phyloP scores from a whole-genome alignment of 495 filamentous ascomycete species.

The Cetradonia linearis region DNA sequence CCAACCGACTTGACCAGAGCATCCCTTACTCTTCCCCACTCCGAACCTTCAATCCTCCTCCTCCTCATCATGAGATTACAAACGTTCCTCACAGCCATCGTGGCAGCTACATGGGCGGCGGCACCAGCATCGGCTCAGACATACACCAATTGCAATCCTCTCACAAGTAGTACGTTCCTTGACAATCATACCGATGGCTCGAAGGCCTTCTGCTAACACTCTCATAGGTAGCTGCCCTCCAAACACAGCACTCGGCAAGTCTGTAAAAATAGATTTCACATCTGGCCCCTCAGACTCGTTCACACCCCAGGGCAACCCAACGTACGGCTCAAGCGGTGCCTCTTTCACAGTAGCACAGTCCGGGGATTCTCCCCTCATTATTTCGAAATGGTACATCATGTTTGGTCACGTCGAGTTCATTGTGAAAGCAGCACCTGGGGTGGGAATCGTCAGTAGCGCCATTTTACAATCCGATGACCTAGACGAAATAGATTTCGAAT shows the following conservation, averaged over 20 bases:
- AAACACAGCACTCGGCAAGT: slow-evolving; percentile 71
- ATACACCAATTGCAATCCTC: slow-evolving; percentile 64
- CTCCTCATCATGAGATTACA: slow-evolving; percentile 13
- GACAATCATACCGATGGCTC: neutral
- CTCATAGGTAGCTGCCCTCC: slow-evolving; percentile 51
- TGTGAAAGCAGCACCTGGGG: slow-evolving; percentile 51
- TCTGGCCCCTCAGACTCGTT: slow-evolving; percentile 59
- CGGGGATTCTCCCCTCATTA: slow-evolving; percentile 76
- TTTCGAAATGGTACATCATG: slow-evolving; percentile 67
- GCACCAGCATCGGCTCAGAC: slow-evolving; percentile 57
- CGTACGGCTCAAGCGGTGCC: slow-evolving; percentile 67
- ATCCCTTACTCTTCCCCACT: neutral
- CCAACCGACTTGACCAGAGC: neutral
- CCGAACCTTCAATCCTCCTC: neutral
- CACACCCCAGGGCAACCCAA: slow-evolving; percentile 50
- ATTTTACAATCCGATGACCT: slow-evolving; percentile 76
- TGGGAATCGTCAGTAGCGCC: slow-evolving; percentile 61
- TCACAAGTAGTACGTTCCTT: slow-evolving; percentile 47
- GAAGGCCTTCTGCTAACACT: slow-evolving; percentile 8
- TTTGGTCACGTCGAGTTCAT: slow-evolving; percentile 51
- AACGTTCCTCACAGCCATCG: slow-evolving; percentile 12
- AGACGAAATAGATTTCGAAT: slow-evolving; percentile 90
- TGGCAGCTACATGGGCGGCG: slow-evolving; percentile 13
- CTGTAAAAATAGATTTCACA: slow-evolving; percentile 72
- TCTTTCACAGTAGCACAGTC: slow-evolving; percentile 73